Percentiles rank a stretch among this genome's conserved stretches.
These are phyloP conservation scores for Barbarea vulgaris DNA, from an alignment of 345 rosid genomes.

Conservation along the genomic window DNA sequence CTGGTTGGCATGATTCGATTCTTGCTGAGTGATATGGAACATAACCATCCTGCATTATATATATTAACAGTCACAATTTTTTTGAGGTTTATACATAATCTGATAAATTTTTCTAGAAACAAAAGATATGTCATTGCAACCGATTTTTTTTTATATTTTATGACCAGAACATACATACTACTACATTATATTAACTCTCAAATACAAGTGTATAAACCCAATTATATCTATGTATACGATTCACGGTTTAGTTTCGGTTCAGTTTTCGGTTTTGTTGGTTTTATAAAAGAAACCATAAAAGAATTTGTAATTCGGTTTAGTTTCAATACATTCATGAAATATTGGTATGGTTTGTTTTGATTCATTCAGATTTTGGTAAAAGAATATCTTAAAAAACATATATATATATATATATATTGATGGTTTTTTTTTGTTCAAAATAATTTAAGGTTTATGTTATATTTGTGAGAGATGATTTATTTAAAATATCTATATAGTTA, in stretches of 20 bases:
- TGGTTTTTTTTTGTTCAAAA: too few species aligned
- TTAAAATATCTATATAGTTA: background rate
- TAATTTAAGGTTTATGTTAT: background rate
- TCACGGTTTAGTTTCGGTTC: too few species aligned
- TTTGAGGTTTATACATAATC: background rate
- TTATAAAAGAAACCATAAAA: too few species aligned
- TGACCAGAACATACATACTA: too few species aligned
- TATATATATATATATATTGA: too few species aligned
- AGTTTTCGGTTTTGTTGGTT: too few species aligned
- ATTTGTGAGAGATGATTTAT: background rate
- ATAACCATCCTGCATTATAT: constrained; percentile 73
- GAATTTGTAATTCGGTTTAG: too few species aligned
- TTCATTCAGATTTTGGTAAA: background rate
- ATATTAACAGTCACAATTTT: background rate
- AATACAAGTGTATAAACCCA: too few species aligned
- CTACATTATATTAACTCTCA: too few species aligned
- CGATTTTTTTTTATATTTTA: too few species aligned
- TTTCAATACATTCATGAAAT: background rate
- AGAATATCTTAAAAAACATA: too few species aligned
- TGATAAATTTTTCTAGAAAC: background rate
- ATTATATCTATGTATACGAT: too few species aligned
- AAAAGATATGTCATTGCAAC: background rate
- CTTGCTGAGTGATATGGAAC: constrained; percentile 98
- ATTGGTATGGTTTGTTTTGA: background rate
- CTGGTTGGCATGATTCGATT: constrained; percentile 80